A percentile compares a stretch with the other conserved stretches of the same genome.
These are phyloP conservation scores for Candida lessepsii DNA, from an alignment of 805 yeast species.

Conservation along the genomic window DNA sequence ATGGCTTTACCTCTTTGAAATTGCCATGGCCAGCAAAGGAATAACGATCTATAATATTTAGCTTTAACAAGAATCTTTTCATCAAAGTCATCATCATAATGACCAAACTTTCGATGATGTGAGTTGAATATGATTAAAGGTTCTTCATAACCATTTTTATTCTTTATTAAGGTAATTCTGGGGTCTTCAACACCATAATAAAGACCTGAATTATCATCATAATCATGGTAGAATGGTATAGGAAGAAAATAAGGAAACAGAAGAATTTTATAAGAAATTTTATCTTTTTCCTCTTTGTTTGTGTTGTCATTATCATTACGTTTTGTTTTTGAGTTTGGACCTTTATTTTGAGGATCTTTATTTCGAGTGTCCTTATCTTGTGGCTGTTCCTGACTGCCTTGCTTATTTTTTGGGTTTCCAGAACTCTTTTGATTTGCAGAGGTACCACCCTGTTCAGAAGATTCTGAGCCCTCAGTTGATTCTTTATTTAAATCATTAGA, in stretches of 20 bases:
- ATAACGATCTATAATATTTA: constrained; percentile 26
- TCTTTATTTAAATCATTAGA: constrained; percentile 7
- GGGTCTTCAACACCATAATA: constrained; percentile 53
- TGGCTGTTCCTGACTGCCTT: no score
- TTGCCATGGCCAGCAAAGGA: constrained; percentile 36
- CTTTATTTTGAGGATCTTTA: no score
- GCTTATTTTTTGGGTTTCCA: no score
- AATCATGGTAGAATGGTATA: constrained; percentile 33
- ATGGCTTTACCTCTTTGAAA: constrained; percentile 25
- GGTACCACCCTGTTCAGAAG: no score
- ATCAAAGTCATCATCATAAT: constrained; percentile 18
- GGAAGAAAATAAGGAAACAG: constrained; percentile 30
- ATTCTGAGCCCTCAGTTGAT: not conserved
- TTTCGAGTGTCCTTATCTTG: no score
- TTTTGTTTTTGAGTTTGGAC: no score
- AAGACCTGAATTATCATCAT: constrained; percentile 20
- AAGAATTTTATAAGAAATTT: constrained; percentile 11
- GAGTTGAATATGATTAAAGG: constrained; percentile 48
- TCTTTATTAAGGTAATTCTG: constrained; percentile 36
- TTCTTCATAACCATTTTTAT: constrained; percentile 38
- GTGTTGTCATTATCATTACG: no score
- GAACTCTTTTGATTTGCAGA: no score
- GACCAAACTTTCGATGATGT: constrained; percentile 18
- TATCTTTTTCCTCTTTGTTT: constrained; percentile 7
- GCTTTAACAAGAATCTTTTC: constrained; percentile 13